Conservation (phyloP, 2,329 filamentous ascomycete genomes). For the Truncatella angustata region DNA sequence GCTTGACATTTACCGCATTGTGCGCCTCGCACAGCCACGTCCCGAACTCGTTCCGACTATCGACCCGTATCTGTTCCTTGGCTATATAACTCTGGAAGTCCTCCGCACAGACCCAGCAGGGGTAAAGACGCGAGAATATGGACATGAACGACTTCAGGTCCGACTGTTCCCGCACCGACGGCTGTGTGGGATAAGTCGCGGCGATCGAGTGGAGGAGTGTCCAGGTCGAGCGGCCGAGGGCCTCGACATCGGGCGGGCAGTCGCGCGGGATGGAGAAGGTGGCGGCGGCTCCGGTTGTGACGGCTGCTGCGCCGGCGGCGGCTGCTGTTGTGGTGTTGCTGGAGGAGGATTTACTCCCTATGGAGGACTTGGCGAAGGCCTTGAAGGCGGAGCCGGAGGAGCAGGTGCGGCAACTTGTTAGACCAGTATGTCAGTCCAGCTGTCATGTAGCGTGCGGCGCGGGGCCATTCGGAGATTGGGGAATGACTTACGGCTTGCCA, state of each 20-base stretch:
- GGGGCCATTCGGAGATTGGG: too few relatives aligned
- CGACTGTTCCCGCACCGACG: constrained; percentile 66
- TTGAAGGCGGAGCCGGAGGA: constrained; percentile 63
- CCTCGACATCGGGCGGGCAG: constrained; percentile 88
- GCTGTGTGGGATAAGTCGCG: constrained; percentile 74
- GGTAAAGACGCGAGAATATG: constrained; percentile 83
- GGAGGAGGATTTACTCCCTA: not conserved
- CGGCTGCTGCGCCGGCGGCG: constrained; percentile 24
- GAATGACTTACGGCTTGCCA: constrained; percentile 72
- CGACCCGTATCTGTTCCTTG: constrained; percentile 62
- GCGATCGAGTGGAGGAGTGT: constrained; percentile 90
- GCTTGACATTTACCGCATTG: constrained; percentile 83
- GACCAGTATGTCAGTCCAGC: not conserved
- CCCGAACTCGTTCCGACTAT: constrained; percentile 68
- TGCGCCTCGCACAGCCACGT: constrained; percentile 83
- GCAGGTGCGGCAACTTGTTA: constrained; percentile 72
- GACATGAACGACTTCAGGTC: constrained; percentile 77
- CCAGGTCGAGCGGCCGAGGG: constrained; percentile 85
- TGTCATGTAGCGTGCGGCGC: too few relatives aligned
- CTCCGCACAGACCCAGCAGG: constrained; percentile 92
- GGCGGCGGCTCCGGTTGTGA: constrained; percentile 29
- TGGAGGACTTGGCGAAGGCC: constrained; percentile 48
- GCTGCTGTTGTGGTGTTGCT: not conserved
- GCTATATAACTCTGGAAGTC: constrained; percentile 85
- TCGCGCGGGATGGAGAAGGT: constrained; percentile 49